A percentile compares a stretch with the other conserved stretches of the same genome.
These are phyloP conservation scores for Climacium dendroides DNA, from an alignment of 225 moss, liverwort and hornwort genomes.

Conservation along the genomic window DNA sequence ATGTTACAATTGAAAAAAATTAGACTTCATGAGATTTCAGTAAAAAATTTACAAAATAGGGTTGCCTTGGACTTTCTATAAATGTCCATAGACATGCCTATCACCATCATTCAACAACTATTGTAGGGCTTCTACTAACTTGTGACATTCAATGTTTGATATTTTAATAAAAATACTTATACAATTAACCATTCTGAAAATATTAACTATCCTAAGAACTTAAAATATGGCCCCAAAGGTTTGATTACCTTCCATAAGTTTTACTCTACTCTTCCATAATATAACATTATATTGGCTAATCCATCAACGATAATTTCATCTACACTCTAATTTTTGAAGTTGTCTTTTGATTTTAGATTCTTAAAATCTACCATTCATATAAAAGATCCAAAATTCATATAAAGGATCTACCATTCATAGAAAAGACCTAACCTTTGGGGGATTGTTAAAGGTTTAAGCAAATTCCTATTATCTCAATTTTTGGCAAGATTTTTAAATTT, in stretches of 20 bases:
- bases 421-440: not conserved
- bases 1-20: not conserved
- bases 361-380: too few species aligned
- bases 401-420: not conserved
- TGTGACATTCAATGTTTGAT: too few species aligned
- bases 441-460: too few species aligned
- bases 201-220: not conserved
- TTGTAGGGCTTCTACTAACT: not conserved
- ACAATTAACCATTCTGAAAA: not conserved
- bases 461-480: too few species aligned
- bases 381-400: not conserved
- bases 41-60: too few species aligned
- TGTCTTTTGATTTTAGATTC: not conserved
- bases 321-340: not conserved
- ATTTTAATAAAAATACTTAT: not conserved
- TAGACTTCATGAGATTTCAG: not conserved
- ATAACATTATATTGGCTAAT: not conserved
- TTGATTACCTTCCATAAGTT: not conserved
- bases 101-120: not conserved
- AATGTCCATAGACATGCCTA: not conserved
- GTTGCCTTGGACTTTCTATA: not conserved
- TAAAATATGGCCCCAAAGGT: too few species aligned
- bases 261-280: not conserved
- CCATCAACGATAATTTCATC: not conserved
- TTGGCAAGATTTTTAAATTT: too few species aligned